Base-by-base conservation (phyloP, 2,329 filamentous ascomycete species). In the Orbilia quercus region DNA sequence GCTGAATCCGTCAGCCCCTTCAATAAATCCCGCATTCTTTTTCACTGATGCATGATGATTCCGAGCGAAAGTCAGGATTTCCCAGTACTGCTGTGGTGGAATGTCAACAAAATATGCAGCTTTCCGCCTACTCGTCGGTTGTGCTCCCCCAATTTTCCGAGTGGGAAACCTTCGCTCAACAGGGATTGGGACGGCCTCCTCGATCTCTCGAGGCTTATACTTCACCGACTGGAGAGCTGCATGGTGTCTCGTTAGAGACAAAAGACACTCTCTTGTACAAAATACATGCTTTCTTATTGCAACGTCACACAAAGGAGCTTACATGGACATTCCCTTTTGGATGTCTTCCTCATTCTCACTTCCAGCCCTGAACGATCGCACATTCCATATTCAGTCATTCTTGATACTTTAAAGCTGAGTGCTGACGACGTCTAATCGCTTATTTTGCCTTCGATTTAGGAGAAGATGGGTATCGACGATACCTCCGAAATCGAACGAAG, bases 1-100 rank as follows among this genome's bases (percentile, higher is more conserved):
- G 12, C 54, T 50, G 28, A 7, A 65, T 64, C 44, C 45, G 40
- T 55, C 67, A 59, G 31, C 59, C 50, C 20, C 34, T 54, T 25
- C 44, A 22, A 38, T 47, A 72, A 72, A 72, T 72, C 59, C 67
- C 67, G 59, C 67, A 72, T 72, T 72, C 59, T 45, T 36, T 53
- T 51, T 40, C 18, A 28, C 36, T 65, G 16, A 23, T n/a, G 22
- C 44, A 36, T 44, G 48, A 34, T 23, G n/a, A 51, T 16, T 14
- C 9, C 23, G 20, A 50, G 12, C 2, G n/a, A 38, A 36, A 36
- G 12, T 18, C 14, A 14, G 7, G 38, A 44, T 12, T 57, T 9
- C n/a, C n/a, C 6, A 11, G 31, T 34, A n/a, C n/a, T 23, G 31
- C 38, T 64, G 58, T 40, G 9, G 67, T 65, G 59, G 67, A 72